Evolutionary conservation across 768 basidiomycete genomes (phyloP).

Genomic region (Collybia sordida): DNA sequence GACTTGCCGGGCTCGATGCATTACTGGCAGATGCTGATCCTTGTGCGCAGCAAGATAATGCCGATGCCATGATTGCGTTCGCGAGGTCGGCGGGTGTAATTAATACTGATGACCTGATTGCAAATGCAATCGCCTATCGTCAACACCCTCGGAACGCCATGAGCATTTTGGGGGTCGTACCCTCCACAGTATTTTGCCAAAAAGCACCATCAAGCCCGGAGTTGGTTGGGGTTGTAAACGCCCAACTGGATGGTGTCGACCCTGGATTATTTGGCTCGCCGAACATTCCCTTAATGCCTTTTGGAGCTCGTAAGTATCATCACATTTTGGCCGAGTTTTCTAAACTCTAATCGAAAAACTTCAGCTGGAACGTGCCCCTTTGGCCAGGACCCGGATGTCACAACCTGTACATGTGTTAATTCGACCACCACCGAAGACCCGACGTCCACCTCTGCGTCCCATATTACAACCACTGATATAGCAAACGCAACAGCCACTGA

Average conservation of each 20-base stretch:
- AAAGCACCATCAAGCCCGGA: slow-evolving; percentile 39
- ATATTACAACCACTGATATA: slow-evolving; percentile 13
- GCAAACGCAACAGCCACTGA: slow-evolving; percentile 8
- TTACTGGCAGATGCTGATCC: slow-evolving; percentile 44
- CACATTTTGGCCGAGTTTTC: neutral
- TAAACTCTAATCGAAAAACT: neutral
- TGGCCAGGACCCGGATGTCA: slow-evolving; percentile 38
- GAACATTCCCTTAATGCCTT: slow-evolving; percentile 36
- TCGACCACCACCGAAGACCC: too few species aligned
- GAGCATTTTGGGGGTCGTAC: slow-evolving; percentile 39
- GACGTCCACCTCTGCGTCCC: neutral
- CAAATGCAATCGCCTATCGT: slow-evolving; percentile 42
- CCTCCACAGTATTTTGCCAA: slow-evolving; percentile 47
- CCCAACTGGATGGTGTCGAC: slow-evolving; percentile 40
- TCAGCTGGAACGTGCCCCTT: slow-evolving; percentile 47
- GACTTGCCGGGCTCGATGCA: slow-evolving; percentile 38
- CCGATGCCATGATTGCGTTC: slow-evolving; percentile 51
- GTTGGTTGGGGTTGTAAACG: slow-evolving; percentile 38
- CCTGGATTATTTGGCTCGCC: slow-evolving; percentile 44
- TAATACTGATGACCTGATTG: slow-evolving; percentile 39
- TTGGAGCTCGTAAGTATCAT: slow-evolving; percentile 39
- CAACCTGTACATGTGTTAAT: slow-evolving; percentile 35
- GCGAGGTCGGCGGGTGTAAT: slow-evolving; percentile 42
- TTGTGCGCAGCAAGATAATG: slow-evolving; percentile 48
- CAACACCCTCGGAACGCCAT: slow-evolving; percentile 42